Percentiles rank a stretch among this genome's conserved stretches.
Conservation (phyloP, 2,329 filamentous ascomycete species). For the Apiospora hydei region DNA sequence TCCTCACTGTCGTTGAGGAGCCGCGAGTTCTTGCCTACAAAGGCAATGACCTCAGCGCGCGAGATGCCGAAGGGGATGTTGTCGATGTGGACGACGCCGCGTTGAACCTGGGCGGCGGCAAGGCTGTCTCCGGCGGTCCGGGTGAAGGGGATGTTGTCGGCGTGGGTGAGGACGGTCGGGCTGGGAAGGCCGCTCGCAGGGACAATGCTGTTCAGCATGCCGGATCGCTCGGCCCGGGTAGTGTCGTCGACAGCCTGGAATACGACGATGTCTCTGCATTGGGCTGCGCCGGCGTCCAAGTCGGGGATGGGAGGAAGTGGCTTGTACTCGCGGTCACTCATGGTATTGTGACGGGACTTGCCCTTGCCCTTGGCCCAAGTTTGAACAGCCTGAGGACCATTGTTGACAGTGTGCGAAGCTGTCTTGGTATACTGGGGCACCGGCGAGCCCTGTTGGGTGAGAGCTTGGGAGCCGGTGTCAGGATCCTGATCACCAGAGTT, state of each 20-base stretch:
- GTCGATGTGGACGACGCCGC: slow-evolving; percentile 56
- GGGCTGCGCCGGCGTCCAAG: not conserved
- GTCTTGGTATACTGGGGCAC: not conserved
- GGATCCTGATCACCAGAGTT: not conserved
- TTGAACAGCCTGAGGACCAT: not conserved
- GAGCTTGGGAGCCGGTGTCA: not conserved
- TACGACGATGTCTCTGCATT: not conserved
- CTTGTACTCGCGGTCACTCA: not conserved
- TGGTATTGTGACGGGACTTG: not conserved
- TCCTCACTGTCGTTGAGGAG: slow-evolving; percentile 50
- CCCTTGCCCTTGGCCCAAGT: not conserved
- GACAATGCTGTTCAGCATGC: slow-evolving; percentile 47
- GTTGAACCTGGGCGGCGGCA: slow-evolving; percentile 39
- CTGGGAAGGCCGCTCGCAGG: slow-evolving; percentile 45
- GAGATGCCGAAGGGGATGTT: slow-evolving; percentile 55
- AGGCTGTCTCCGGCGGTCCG: slow-evolving; percentile 42
- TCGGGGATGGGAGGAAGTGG: slow-evolving; percentile 20
- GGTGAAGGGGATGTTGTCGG: slow-evolving; percentile 54
- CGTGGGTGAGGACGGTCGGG: slow-evolving; percentile 45
- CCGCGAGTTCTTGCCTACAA: slow-evolving; percentile 51
- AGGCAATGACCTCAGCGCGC: slow-evolving; percentile 51
- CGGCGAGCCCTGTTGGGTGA: not conserved
- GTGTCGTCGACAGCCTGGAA: slow-evolving; percentile 30
- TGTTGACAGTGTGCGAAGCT: not conserved
- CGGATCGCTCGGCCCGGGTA: slow-evolving; percentile 43